phyloP scores from a whole-genome alignment of 2,329 filamentous ascomycete genomes.

The Ophiostoma sp. region DNA sequence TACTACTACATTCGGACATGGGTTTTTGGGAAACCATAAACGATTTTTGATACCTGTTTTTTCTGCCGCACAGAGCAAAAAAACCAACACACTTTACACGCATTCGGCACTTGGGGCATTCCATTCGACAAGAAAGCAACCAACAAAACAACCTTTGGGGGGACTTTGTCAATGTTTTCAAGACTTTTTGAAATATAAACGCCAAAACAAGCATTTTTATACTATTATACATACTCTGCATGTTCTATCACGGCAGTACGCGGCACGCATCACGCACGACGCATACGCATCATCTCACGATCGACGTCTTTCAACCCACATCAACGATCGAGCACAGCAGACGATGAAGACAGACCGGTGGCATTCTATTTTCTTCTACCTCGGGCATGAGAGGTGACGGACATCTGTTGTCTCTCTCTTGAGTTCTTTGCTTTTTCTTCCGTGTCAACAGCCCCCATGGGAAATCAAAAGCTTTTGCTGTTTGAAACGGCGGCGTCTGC shows the following conservation, averaged over 20 bases:
- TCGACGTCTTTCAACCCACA: not conserved
- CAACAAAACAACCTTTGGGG: not conserved
- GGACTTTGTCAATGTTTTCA: not conserved
- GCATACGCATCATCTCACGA: constrained; percentile 6
- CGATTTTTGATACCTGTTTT: constrained; percentile 22
- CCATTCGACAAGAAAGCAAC: constrained; percentile 6
- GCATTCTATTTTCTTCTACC: constrained; percentile 1
- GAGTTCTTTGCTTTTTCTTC: not conserved
- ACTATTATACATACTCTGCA: not conserved
- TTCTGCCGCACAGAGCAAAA: not conserved
- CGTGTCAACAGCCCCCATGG: not conserved
- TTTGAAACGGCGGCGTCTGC: not conserved
- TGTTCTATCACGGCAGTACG: constrained; percentile 1
- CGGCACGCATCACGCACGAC: not conserved
- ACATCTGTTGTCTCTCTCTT: not conserved
- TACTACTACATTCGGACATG: not conserved
- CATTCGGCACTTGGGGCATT: constrained; percentile 1
- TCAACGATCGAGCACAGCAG: constrained; percentile 1
- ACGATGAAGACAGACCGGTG: constrained; percentile 11
- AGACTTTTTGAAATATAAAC: constrained; percentile 16
- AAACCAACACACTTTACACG: not conserved
- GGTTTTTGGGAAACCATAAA: constrained; percentile 11
- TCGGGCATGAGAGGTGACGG: not conserved
- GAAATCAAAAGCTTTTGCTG: not conserved
- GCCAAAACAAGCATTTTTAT: constrained; percentile 11